Evolutionary conservation across 2,329 filamentous ascomycete species (phyloP).

Genomic region (Ceratocystis harringtonii): DNA sequence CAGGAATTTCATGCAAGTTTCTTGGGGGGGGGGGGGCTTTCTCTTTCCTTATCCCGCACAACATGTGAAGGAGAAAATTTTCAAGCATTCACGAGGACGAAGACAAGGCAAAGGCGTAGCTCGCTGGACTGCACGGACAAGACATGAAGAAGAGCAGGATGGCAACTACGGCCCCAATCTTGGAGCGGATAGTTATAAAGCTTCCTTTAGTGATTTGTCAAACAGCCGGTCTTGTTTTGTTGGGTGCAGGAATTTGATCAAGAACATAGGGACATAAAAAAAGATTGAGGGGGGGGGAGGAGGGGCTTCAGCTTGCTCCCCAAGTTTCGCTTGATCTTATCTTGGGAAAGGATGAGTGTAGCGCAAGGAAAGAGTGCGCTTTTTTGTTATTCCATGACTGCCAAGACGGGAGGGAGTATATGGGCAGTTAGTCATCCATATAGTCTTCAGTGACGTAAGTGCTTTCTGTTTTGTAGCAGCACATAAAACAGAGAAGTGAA

Average conservation of each 20-base stretch:
- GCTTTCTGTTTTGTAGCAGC: too few species aligned
- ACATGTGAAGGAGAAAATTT: constrained; percentile 3
- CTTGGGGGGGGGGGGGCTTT: too few species aligned
- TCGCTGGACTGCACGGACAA: not conserved
- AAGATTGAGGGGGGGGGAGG: not conserved
- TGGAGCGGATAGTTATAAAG: not conserved
- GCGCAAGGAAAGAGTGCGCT: not conserved
- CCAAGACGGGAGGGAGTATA: constrained; percentile 1
- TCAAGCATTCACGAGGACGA: not conserved
- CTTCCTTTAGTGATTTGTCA: too few species aligned
- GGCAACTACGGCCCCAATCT: not conserved
- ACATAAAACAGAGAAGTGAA: too few species aligned
- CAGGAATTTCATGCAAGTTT: not conserved
- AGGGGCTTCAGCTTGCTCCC: not conserved
- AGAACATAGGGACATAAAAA: not conserved
- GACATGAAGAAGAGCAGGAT: not conserved
- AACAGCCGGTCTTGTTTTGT: too few species aligned
- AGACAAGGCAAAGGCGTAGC: not conserved
- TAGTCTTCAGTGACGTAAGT: too few species aligned
- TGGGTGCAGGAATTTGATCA: not conserved
- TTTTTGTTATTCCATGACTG: not conserved
- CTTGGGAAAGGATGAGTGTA: not conserved
- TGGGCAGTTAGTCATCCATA: not conserved
- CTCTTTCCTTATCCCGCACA: too few species aligned
- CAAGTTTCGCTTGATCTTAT: not conserved